These are phyloP conservation scores for Saitozyma sp. DNA, from an alignment of 768 basidiomycete species.

Conservation along the genomic window DNA sequence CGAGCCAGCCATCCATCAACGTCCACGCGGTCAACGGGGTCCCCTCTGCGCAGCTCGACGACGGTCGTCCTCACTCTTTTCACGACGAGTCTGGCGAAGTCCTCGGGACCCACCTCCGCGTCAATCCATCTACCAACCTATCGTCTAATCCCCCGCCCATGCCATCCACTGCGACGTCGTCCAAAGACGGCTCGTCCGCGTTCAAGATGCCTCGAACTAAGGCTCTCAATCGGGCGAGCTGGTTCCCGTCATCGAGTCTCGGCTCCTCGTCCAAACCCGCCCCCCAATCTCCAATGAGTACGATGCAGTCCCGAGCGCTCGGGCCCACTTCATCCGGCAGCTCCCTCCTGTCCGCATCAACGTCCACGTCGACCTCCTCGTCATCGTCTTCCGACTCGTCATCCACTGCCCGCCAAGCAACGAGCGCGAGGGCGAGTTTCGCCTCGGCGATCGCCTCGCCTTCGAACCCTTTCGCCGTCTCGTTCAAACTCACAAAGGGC, in stretches of 20 bases:
- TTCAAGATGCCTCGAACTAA: conserved; percentile 17
- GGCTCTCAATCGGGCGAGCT: conserved; percentile 10
- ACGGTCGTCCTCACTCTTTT: too few species aligned
- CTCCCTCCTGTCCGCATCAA: conserved; percentile 12
- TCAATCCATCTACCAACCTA: too few species aligned
- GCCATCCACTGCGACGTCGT: too few species aligned
- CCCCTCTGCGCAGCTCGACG: too few species aligned
- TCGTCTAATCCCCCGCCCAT: too few species aligned
- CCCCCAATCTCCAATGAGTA: neutral
- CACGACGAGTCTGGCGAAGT: too few species aligned
- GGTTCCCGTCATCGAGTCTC: conserved; percentile 1
- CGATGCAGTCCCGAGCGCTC: conserved; percentile 8
- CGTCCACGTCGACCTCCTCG: conserved; percentile 5
- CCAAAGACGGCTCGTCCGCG: neutral
- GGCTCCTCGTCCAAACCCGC: neutral
- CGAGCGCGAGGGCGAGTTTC: neutral
- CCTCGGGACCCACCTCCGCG: too few species aligned
- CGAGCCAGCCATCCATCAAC: too few species aligned
- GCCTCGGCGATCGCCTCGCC: conserved; percentile 5
- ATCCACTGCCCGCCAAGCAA: conserved; percentile 1
- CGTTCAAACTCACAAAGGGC: conserved; percentile 18
- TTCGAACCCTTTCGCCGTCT: conserved; percentile 26
- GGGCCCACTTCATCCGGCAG: conserved; percentile 4
- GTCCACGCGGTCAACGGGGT: too few species aligned
- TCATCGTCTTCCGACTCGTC: conserved; percentile 25